Percentiles rank a stretch among this genome's conserved stretches.
Conservation (phyloP, 2,329 filamentous ascomycete genomes). For the Aspergillus fijiensis region DNA sequence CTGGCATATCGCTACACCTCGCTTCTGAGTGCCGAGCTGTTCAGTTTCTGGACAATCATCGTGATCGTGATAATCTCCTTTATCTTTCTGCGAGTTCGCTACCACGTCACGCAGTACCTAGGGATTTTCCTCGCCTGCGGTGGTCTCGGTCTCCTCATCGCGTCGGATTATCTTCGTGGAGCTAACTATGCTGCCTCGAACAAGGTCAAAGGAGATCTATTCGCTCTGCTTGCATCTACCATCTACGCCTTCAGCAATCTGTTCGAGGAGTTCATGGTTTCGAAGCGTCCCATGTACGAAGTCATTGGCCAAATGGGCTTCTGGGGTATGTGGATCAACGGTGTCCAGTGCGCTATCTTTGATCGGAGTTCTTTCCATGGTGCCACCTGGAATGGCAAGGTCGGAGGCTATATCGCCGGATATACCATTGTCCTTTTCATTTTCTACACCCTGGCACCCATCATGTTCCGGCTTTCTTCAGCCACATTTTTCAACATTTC, state of each 20-base stretch:
- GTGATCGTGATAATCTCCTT: conserved; percentile 85
- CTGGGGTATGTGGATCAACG: conserved; percentile 87
- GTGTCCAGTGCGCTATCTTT: conserved; percentile 84
- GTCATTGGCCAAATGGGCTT: conserved; percentile 86
- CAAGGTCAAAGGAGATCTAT: conserved; percentile 85
- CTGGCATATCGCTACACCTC: conserved; percentile 90
- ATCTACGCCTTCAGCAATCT: conserved; percentile 89
- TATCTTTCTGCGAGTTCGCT: conserved; percentile 49
- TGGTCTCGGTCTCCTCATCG: conserved; percentile 82
- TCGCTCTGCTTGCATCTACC: conserved; percentile 81
- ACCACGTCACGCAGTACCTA: conserved; percentile 77
- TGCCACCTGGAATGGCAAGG: conserved; percentile 63
- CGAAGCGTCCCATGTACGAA: conserved; percentile 81
- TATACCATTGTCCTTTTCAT: conserved; percentile 79
- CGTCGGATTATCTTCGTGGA: conserved; percentile 77
- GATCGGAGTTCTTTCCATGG: conserved; percentile 70
- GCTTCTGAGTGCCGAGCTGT: conserved; percentile 84
- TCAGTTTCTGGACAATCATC: conserved; percentile 98
- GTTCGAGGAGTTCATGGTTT: conserved; percentile 90
- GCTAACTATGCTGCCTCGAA: conserved; percentile 62
- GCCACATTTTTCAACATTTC: conserved; percentile 97
- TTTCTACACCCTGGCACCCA: conserved; percentile 83
- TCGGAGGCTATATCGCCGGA: conserved; percentile 79
- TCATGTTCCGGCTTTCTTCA: conserved; percentile 84
- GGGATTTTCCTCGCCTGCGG: conserved; percentile 89